These are phyloP conservation scores for Acer saccharum DNA, from an alignment of 345 rosid species.

Conservation along the genomic window DNA sequence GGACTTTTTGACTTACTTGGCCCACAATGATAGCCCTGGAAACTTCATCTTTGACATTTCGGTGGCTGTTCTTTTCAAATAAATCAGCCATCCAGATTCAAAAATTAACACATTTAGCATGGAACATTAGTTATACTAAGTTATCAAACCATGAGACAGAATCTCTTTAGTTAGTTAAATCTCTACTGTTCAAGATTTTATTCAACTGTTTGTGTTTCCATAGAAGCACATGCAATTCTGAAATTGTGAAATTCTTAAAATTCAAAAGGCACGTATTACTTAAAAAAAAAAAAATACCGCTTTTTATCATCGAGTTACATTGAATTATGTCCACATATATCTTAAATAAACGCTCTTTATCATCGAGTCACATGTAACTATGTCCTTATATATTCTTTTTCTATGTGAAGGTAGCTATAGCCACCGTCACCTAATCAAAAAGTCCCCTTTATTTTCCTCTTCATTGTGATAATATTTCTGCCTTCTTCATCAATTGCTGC, in stretches of 20 bases:
- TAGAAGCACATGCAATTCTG: not conserved
- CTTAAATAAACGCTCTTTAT: no score
- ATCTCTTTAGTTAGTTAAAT: not conserved
- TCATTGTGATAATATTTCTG: slow-evolving; percentile 26
- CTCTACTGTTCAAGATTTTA: not conserved
- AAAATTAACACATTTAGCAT: not conserved
- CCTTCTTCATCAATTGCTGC: slow-evolving; percentile 43
- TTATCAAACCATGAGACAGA: not conserved
- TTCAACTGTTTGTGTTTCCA: not conserved
- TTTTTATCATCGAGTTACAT: no score
- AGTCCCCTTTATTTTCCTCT: slow-evolving; percentile 3
- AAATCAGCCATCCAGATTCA: slow-evolving; percentile 27
- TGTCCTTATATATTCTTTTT: not conserved
- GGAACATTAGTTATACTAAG: not conserved
- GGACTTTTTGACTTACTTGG: slow-evolving; percentile 18
- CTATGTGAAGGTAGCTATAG: not conserved
- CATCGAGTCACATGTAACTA: no score
- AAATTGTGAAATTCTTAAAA: slow-evolving; percentile 15
- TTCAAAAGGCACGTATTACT: not conserved
- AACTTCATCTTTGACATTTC: slow-evolving; percentile 30
- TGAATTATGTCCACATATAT: no score
- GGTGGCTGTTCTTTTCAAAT: slow-evolving; percentile 36
- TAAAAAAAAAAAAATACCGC: no score
- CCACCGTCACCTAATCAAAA: slow-evolving; percentile 9
- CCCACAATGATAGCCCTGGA: slow-evolving; percentile 23